Conservation (phyloP, 495 filamentous ascomycete genomes). For the Thozetella sp. region DNA sequence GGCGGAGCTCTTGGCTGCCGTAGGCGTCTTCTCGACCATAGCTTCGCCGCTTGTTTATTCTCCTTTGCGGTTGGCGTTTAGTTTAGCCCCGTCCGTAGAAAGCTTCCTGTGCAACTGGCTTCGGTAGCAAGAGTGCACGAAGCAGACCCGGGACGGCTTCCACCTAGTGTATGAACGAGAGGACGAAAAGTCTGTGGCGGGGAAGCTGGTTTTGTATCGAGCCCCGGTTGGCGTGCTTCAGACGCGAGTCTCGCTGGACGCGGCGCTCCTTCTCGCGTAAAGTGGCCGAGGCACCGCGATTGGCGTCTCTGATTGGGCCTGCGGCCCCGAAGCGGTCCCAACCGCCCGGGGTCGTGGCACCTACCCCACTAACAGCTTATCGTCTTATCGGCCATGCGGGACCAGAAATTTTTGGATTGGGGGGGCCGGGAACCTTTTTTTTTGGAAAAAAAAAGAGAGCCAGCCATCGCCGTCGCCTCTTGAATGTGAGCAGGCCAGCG, state of each 20-base stretch:
- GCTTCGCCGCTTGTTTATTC: too few species aligned
- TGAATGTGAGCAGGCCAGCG: neutral
- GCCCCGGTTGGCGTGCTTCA: constrained; percentile 1
- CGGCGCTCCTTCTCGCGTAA: constrained; percentile 2
- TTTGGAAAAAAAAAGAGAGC: neutral
- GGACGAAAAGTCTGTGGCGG: neutral
- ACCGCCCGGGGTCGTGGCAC: neutral
- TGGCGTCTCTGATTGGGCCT: neutral
- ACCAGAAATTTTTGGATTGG: constrained; percentile 1
- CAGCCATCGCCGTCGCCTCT: neutral
- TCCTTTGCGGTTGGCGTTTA: neutral
- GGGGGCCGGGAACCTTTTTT: too few species aligned
- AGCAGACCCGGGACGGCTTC: neutral
- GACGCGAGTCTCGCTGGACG: constrained; percentile 1
- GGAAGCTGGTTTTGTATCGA: neutral
- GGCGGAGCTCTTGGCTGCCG: constrained; percentile 22
- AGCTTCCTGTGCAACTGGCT: neutral
- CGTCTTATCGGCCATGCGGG: neutral
- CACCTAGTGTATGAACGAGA: neutral
- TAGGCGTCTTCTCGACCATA: constrained; percentile 18
- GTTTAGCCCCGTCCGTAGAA: neutral
- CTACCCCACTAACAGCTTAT: neutral
- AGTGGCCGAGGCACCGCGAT: neutral
- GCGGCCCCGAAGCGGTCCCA: neutral
- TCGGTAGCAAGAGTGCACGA: neutral